Base-by-base conservation (phyloP, 129 eudicot species). In the Rutidosis leptorrhynchoides region DNA sequence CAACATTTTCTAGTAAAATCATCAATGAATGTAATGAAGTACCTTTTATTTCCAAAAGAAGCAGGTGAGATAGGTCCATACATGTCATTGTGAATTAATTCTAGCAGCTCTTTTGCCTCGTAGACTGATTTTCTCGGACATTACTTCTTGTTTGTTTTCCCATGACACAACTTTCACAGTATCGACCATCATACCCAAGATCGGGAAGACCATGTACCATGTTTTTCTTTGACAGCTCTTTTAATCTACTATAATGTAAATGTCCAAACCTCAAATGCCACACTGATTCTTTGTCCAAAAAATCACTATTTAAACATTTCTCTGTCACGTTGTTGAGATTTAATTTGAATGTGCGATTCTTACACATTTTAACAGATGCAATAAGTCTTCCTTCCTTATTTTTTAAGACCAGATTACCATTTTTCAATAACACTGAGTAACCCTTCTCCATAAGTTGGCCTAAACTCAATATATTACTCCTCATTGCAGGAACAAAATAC, bases 1-100 rank as follows among this genome's bases (percentile, higher is more conserved):
- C 65, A 60, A 60, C 46, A 60, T 10, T 60, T 30, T 60, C 46
- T 29, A 29, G 22, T 59, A 27, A 59, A 5, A 59, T 59, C 64
- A n/a, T 59, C 43, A 25, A 58, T 58, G 28, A 26, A 58, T 3
- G 0, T 58, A 28, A 58, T 58, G 15, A 58, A 61, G 4, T 61
- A 61, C 49, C 66, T 61, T 33, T 61, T 61, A 20, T 33, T 61
- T 33, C 49, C 48, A 61, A 61, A 61, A 4, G 66, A 61, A 8
- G 1, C 25, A 0, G 66, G 28, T 5, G 49, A 19, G 15, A 61
- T 3, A 5, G 16, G 66, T 10, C 66, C 49, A 30, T 28, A 61
- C 11, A 61, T 6, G 20, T 61, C 49, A 3, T 1, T 30, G 17
- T 62, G 29, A 32, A 62, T 62, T 62, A 62, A 62, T 62, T 62